Evolutionary conservation across 169 alveolate genomes (phyloP), one percentile per base, ranked within the genome.

Genomic region (Eimeria maxima): DNA sequence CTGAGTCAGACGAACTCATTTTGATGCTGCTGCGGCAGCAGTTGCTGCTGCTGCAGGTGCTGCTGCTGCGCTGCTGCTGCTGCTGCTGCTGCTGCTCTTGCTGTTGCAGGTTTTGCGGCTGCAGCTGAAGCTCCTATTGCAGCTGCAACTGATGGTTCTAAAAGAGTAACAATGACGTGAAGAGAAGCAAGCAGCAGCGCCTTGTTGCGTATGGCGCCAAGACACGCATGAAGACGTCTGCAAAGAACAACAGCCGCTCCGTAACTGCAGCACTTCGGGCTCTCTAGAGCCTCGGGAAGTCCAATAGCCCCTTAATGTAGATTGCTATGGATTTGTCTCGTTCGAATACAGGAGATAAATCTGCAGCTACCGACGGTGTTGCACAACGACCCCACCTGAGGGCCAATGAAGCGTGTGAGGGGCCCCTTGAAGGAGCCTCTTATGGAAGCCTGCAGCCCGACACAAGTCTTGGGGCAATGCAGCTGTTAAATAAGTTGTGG

Each of bases 1-100:
- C 95, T 20, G 47, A 13, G 63, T 88, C 84, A 88, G 87, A 73
- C 11, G 84, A 88, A 45, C 67, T 88, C 87, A 71, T 88, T 69
- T 71, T 29, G 87, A 47, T 4, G 45, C 27, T 47, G 45, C n/a
- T 27, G 71, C 29, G n/a, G 81, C 81, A 29, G 81, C 45, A 29
- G 8, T 20, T 11, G 42, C 22, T 27, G 42, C 22, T 27, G 42
- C 81, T 60, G 69, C 69, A 60, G 2, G 7, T 14, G 27, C 69
- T 60, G 69, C 69, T 33, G 84, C 29, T 73, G 84, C 38, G 84
- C 29, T 73, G 84, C 84, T 38, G 47, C 24, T 73, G 57, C 53
- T 73, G 50, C 84, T 73, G 84, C 55, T 33, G 84, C 84, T 0
- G 84, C 53, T 33, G 83, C n/a, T n/a, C 14, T 69, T 69, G 81